Evolutionary conservation across 2,329 filamentous ascomycete species (phyloP).

Genomic region (Aspergillus calidoustus): DNA sequence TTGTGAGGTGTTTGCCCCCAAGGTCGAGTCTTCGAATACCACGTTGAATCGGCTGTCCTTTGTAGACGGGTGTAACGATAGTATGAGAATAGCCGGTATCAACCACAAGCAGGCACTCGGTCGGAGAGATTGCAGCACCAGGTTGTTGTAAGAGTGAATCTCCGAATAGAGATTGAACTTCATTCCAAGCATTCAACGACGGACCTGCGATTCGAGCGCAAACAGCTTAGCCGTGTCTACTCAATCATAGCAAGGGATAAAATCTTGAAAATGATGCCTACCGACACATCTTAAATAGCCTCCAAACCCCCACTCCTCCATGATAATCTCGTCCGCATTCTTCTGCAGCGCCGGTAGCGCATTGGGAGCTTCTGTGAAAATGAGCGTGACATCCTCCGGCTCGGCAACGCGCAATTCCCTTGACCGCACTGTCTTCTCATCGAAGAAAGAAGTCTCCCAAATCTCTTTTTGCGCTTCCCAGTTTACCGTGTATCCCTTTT

Average conservation of each 20-base stretch:
- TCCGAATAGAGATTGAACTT: constrained; percentile 71
- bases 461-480: constrained; percentile 97
- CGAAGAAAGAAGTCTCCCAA: constrained; percentile 89
- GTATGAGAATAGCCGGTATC: constrained; percentile 95
- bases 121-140: constrained; percentile 55
- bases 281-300: constrained; percentile 80
- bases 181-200: constrained; percentile 80
- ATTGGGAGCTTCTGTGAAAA: constrained; percentile 87
- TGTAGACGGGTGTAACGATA: constrained; percentile 82
- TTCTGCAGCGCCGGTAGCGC: constrained; percentile 78
- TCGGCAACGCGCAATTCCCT: constrained; percentile 53
- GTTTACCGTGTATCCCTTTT: constrained; percentile 93
- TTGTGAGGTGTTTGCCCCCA: constrained; percentile 91
- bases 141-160: constrained; percentile 55
- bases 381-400: constrained; percentile 77
- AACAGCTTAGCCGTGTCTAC: constrained; percentile 1
- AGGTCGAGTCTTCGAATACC: constrained; percentile 85
- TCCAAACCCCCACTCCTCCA: constrained; percentile 94
- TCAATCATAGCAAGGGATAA: neutral
- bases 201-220: constrained; percentile 57
- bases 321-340: constrained; percentile 94
- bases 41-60: constrained; percentile 77
- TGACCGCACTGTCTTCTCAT: constrained; percentile 65
- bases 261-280: constrained; percentile 41
- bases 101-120: constrained; percentile 83